A percentile compares a stretch with the other conserved stretches of the same genome.
Evolutionary conservation across 2,329 filamentous ascomycete species (phyloP).

Genomic region (Stromatinia cepivora): DNA sequence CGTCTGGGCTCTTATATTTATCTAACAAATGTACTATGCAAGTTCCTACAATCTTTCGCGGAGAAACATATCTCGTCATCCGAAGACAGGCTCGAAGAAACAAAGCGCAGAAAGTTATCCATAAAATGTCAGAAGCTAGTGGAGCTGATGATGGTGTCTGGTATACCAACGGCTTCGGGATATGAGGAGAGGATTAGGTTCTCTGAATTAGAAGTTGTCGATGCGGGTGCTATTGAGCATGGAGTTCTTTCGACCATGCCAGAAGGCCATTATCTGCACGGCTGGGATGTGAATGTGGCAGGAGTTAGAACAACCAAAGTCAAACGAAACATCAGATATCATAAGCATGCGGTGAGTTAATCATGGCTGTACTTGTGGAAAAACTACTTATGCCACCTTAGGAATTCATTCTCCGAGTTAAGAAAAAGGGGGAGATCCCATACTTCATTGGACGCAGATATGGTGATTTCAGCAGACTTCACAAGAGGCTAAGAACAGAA

Average conservation of each 20-base stretch:
- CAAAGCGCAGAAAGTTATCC: conserved; percentile 89
- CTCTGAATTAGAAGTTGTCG: conserved; percentile 94
- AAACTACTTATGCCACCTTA: conserved; percentile 41
- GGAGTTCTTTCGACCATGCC: conserved; percentile 84
- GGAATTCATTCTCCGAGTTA: conserved; percentile 89
- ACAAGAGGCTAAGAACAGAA: conserved; percentile 78
- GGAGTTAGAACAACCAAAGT: conserved; percentile 78
- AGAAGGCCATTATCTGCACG: conserved; percentile 88
- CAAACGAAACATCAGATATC: conserved; percentile 84
- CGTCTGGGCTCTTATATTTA: background rate
- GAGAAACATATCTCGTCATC: conserved; percentile 97
- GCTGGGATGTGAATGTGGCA: conserved; percentile 96
- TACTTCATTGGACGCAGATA: conserved; percentile 82
- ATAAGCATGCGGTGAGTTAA: conserved; percentile 78
- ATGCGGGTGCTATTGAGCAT: conserved; percentile 87
- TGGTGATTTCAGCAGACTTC: conserved; percentile 79
- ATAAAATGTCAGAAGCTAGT: conserved; percentile 93
- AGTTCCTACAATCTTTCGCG: conserved; percentile 97
- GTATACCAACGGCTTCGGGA: conserved; percentile 89
- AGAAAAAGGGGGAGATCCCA: conserved; percentile 72
- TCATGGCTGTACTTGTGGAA: background rate
- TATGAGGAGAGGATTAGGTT: conserved; percentile 98
- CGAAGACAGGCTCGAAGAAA: conserved; percentile 93
- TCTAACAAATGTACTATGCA: conserved; percentile 24
- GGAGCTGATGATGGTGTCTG: conserved; percentile 99